A percentile compares a stretch with the other conserved stretches of the same genome.
Conservation (phyloP, 305 asterid genomes). For the Galium porrigens region DNA sequence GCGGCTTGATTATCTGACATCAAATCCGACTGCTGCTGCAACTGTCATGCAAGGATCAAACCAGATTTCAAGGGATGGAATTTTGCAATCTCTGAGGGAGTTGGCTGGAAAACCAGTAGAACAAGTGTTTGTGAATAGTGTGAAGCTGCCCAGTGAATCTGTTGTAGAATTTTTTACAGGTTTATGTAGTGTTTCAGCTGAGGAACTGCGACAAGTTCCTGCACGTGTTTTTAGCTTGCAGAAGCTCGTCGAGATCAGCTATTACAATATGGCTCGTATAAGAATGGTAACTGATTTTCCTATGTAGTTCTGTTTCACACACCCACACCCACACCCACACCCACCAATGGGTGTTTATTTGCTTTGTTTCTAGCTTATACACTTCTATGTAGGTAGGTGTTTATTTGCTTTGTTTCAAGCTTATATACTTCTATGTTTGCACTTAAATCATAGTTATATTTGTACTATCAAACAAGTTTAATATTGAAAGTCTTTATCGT, state of each 20-base stretch:
- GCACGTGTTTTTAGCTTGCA: slow-evolving; percentile 98
- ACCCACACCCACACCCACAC: not conserved
- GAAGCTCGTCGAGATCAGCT: slow-evolving; percentile 97
- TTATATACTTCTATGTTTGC: no score
- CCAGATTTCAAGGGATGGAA: slow-evolving; percentile 86
- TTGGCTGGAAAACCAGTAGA: slow-evolving; percentile 92
- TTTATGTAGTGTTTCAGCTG: slow-evolving; percentile 88
- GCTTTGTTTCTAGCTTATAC: not conserved
- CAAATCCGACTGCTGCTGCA: slow-evolving; percentile 90
- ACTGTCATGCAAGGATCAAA: slow-evolving; percentile 94
- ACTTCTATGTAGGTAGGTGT: not conserved
- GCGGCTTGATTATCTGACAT: slow-evolving; percentile 83
- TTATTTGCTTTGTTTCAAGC: not conserved
- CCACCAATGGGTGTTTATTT: not conserved
- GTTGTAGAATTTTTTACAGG: slow-evolving; percentile 94
- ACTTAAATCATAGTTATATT: not conserved
- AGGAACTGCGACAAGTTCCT: slow-evolving; percentile 86
- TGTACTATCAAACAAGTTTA: not conserved
- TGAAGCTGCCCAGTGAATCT: slow-evolving; percentile 91
- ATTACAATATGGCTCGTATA: slow-evolving; percentile 97
- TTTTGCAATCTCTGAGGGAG: slow-evolving; percentile 81
- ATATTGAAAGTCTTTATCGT: not conserved
- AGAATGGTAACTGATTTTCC: slow-evolving; percentile 66
- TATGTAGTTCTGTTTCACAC: not conserved
- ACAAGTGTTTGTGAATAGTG: slow-evolving; percentile 81